phyloP scores from a whole-genome alignment of 1,284 basidiomycete genomes.

The Cerrena zonata region DNA sequence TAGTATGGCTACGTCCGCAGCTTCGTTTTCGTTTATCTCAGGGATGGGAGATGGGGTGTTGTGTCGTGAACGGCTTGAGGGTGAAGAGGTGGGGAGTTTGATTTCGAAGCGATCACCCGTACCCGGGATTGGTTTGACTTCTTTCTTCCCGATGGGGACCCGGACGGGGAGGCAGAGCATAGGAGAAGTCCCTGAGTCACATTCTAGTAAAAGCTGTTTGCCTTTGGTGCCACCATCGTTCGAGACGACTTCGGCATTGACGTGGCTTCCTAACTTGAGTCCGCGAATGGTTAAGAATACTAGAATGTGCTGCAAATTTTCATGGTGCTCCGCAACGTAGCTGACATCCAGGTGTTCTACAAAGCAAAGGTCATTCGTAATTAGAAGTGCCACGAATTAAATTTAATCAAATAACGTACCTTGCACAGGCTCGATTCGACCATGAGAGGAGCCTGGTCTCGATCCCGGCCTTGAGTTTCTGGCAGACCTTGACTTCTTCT shows the following conservation, averaged over 20 bases:
- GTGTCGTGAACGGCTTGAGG: conserved; percentile 27
- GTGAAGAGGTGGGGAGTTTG: conserved; percentile 42
- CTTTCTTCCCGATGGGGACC: conserved; percentile 54
- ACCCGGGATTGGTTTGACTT: conserved; percentile 36
- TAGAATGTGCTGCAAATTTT: conserved; percentile 70
- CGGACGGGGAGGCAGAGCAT: conserved; percentile 63
- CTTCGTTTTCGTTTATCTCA: not conserved
- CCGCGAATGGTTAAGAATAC: conserved; percentile 57
- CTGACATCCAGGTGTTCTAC: conserved; percentile 42
- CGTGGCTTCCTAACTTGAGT: conserved; percentile 32
- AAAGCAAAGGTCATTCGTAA: not conserved
- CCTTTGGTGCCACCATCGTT: conserved; percentile 35
- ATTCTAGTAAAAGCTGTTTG: conserved; percentile 55
- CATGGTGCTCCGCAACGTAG: conserved; percentile 81
- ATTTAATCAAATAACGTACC: conserved; percentile 11
- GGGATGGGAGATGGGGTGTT: not conserved
- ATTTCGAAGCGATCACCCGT: conserved; percentile 49
- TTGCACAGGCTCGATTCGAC: conserved; percentile 16
- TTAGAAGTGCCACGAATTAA: not conserved
- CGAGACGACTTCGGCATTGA: conserved; percentile 60
- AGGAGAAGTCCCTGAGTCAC: conserved; percentile 49
- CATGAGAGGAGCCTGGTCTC: conserved; percentile 25
- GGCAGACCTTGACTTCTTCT: conserved; percentile 10
- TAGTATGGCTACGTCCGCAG: conserved; percentile 40
- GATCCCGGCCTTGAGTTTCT: conserved; percentile 11